Base-by-base conservation (phyloP, 2,329 filamentous ascomycete genomes). In the Talaromyces sp. region DNA sequence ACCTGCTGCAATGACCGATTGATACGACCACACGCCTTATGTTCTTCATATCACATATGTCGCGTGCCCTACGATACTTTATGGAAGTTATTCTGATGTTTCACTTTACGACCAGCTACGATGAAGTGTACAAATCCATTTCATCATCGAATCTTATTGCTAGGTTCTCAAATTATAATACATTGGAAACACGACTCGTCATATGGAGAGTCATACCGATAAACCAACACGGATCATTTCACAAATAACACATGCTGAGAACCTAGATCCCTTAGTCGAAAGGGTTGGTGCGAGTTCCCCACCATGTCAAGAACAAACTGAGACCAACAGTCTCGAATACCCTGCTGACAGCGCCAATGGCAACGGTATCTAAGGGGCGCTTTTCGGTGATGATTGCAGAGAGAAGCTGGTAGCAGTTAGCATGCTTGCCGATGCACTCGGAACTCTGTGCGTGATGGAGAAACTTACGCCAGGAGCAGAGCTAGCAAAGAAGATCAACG, bases 221-320 rank as follows among this genome's bases (percentile, higher is more conserved):
- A 6, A 45, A 45, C 45, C 10, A n/a, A 45, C 35, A 43, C 22
- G 35, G 41, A 27, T 64, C 62, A 49, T 67, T 63, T 35, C 37
- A 57, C 60, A 54, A 22, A 37, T 16, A 24, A 41, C 3, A 47
- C 27, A 41, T n/a, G 35, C 49, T 39, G 22, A 56, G 16, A 37
- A 31, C 37, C 52, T 57, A 68, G 73, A 64, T 75, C 45, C 47
- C 72, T 85, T 90, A 93, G 76, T 93, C 88, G 80, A 97, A 96
- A 67, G 92, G 92, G 84, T 93, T 94, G 82, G 92, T 95, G 77
- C 91, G 90, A 75, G 94, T 97, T 75, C 94, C 94, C 94, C 94
- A 98, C 90, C 92, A 98, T 77, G 92, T 97, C 73, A 98, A 85
- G 87, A 98, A 92, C 74, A 97, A 78, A 69, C 90, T 93, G 66